Evolutionary conservation across 805 yeast species (phyloP).

Genomic region (Candida palmyrensis): DNA sequence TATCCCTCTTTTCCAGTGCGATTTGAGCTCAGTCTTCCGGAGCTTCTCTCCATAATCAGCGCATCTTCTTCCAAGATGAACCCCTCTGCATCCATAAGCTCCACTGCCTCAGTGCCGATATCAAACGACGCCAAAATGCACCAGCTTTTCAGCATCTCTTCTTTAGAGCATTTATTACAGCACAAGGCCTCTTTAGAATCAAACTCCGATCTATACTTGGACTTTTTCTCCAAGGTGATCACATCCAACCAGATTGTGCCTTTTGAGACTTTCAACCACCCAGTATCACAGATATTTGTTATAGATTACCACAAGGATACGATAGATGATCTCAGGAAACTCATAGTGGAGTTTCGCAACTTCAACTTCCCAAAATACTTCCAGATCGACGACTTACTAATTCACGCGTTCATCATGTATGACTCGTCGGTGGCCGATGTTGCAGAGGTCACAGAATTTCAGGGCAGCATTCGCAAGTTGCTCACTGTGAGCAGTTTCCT

Average conservation of each 20-base stretch:
- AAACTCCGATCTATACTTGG: constrained; percentile 43
- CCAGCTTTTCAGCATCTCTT: constrained; percentile 34
- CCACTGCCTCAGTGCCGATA: constrained; percentile 20
- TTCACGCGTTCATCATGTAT: constrained; percentile 31
- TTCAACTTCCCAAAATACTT: constrained; percentile 61
- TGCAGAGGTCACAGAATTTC: constrained; percentile 33
- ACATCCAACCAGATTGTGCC: constrained; percentile 60
- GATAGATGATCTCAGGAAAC: constrained; percentile 51
- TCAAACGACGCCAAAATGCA: constrained; percentile 8
- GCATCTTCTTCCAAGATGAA: constrained; percentile 8
- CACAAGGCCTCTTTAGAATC: constrained; percentile 5
- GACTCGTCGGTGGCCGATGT: constrained; percentile 17
- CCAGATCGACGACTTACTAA: constrained; percentile 57
- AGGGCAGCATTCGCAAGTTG: constrained; percentile 17
- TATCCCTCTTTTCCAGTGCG: constrained; percentile 54
- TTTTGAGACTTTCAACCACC: constrained; percentile 85
- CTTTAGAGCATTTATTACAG: constrained; percentile 27
- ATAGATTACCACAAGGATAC: constrained; percentile 49
- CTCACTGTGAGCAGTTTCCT: constrained; percentile 26
- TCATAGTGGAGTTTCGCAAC: constrained; percentile 44
- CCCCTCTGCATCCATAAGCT: neutral
- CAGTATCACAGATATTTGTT: constrained; percentile 68
- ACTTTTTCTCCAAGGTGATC: constrained; percentile 52
- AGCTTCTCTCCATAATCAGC: constrained; percentile 26
- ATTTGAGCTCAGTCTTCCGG: constrained; percentile 43